Percentiles rank a stretch among this genome's conserved stretches.
Evolutionary conservation across 495 filamentous ascomycete species (phyloP).

Genomic region (Mytilinidion resinicola): DNA sequence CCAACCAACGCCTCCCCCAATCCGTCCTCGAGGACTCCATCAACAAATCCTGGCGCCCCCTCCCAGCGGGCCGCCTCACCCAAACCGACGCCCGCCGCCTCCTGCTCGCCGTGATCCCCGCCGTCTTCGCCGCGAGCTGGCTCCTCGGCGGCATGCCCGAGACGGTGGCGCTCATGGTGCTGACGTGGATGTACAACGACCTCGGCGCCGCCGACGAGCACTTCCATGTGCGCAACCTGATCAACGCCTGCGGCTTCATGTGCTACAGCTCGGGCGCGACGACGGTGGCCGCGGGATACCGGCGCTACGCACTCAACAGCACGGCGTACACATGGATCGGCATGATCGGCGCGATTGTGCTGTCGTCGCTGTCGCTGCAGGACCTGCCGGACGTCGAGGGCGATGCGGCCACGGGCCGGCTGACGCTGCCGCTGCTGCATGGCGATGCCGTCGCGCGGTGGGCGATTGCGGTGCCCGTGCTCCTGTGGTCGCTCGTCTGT

Average conservation of each 20-base stretch:
- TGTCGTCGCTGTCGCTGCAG: slow-evolving; percentile 49
- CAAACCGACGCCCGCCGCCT: slow-evolving; percentile 33
- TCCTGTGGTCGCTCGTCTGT: slow-evolving; percentile 41
- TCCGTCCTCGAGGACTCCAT: slow-evolving; percentile 43
- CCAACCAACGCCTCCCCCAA: slow-evolving; percentile 45
- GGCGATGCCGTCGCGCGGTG: slow-evolving; percentile 42
- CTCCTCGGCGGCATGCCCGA: slow-evolving; percentile 38
- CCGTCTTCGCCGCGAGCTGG: slow-evolving; percentile 29
- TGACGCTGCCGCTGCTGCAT: slow-evolving; percentile 39
- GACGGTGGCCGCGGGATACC: neutral
- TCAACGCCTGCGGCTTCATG: slow-evolving; percentile 42
- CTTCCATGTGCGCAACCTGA: slow-evolving; percentile 37
- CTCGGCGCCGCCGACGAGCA: slow-evolving; percentile 43
- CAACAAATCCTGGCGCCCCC: slow-evolving; percentile 57
- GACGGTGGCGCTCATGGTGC: slow-evolving; percentile 33
- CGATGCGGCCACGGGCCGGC: slow-evolving; percentile 40
- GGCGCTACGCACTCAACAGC: slow-evolving; percentile 2
- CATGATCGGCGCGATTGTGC: slow-evolving; percentile 41
- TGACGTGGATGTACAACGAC: slow-evolving; percentile 53
- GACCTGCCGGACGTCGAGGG: slow-evolving; percentile 47
- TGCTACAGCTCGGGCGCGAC: slow-evolving; percentile 33
- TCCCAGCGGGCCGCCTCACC: slow-evolving; percentile 42
- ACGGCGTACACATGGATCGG: slow-evolving; percentile 40
- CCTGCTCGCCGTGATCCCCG: slow-evolving; percentile 37
- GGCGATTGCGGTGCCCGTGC: slow-evolving; percentile 35